Conservation (phyloP, 805 yeast species). For the Suhomyces sp. region DNA sequence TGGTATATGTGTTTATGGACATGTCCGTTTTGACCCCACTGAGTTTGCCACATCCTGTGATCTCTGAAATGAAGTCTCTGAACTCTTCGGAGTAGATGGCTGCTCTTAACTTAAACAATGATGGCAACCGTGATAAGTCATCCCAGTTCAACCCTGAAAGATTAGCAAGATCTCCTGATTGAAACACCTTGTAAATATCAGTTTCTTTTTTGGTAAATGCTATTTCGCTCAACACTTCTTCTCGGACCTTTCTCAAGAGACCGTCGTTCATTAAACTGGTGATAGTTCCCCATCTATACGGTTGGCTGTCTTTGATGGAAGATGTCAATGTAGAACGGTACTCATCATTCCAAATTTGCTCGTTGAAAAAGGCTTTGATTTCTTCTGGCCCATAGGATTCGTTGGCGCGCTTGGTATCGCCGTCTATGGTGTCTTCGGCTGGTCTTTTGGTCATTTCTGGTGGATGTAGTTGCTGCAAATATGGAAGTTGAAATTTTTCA, state of each 20-base stretch:
- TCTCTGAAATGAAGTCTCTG: conserved; percentile 70
- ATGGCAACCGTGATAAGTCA: conserved; percentile 72
- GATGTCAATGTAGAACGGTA: conserved; percentile 41
- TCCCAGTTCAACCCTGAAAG: conserved; percentile 78
- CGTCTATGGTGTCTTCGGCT: neutral
- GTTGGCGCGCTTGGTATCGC: conserved; percentile 5
- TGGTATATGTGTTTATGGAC: conserved; percentile 86
- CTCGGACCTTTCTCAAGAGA: conserved; percentile 73
- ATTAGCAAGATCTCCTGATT: conserved; percentile 89
- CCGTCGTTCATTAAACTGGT: conserved; percentile 71
- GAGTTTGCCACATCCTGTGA: conserved; percentile 85
- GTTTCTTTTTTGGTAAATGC: conserved; percentile 96
- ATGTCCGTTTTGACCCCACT: conserved; percentile 92
- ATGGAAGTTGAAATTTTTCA: neutral
- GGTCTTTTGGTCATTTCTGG: conserved; percentile 6
- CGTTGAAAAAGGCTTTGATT: conserved; percentile 39
- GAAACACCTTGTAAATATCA: conserved; percentile 90
- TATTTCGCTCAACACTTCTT: conserved; percentile 78
- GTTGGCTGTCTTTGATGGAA: conserved; percentile 57
- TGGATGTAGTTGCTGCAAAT: neutral
- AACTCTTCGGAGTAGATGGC: conserved; percentile 87
- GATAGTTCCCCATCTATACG: conserved; percentile 90
- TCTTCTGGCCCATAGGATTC: conserved; percentile 4
- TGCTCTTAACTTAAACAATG: conserved; percentile 73
- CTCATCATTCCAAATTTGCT: conserved; percentile 45